Conservation (phyloP, 192 early-diverging fungal species). For the Backusella luteola region DNA sequence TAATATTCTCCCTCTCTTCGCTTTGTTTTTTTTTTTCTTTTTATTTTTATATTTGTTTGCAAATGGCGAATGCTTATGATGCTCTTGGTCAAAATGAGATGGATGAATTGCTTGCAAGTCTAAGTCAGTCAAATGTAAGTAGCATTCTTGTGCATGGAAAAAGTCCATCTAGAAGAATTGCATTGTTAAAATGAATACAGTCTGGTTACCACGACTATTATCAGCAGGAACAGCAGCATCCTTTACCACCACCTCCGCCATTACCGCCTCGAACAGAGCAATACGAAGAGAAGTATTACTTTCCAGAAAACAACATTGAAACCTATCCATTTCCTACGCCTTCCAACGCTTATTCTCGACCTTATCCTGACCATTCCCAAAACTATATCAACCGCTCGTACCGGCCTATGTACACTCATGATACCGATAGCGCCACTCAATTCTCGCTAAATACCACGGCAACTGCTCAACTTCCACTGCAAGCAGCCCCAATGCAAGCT, state of each 20-base stretch:
- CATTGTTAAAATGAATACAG: neutral
- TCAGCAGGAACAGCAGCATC: neutral
- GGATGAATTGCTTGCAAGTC: neutral
- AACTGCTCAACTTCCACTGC: neutral
- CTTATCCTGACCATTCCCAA: neutral
- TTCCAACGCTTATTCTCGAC: neutral
- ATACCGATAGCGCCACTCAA: neutral
- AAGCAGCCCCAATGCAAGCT: neutral
- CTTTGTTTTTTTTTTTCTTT: neutral
- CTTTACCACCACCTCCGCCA: neutral
- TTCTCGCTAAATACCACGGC: neutral
- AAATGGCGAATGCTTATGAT: neutral
- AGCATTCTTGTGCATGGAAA: neutral
- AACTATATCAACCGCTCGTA: slow-evolving; percentile 1
- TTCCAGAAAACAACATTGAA: neutral
- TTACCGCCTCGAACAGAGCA: neutral
- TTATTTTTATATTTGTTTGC: neutral
- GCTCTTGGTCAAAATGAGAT: neutral
- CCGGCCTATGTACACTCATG: neutral
- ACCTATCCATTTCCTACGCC: neutral
- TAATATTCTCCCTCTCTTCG: neutral
- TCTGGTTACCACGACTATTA: neutral
- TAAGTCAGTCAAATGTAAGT: neutral
- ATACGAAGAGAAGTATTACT: neutral
- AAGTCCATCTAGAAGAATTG: neutral